Evolutionary conservation across 257 asterid species (phyloP), one percentile per base, ranked within the genome.

Genomic region (Rubia yunnanensis): DNA sequence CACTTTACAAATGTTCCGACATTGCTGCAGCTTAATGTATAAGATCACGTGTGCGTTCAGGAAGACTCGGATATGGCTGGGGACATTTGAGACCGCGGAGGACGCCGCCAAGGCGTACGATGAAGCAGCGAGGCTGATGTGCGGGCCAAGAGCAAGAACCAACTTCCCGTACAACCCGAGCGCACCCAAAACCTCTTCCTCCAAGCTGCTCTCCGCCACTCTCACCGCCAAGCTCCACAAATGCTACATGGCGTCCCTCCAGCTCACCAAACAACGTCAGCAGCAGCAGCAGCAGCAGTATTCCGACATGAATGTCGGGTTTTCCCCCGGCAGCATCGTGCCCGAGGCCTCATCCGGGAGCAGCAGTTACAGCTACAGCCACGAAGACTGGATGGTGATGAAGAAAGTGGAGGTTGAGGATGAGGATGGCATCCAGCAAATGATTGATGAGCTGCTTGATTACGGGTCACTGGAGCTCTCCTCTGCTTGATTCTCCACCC

Each of bases 31-130:
- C n/a, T n/a, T n/a, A n/a, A n/a, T n/a, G n/a, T n/a, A n/a, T n/a
- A n/a, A n/a, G n/a, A n/a, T n/a, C n/a, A n/a, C n/a, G 52, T 44
- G 52, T 15, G 52, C 10, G 24, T 53, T 5, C 84, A 91, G 98
- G 73, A 91, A 91, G 86, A 91, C 95, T 3, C 79, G 98, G 78
- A 76, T 91, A 69, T 91, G 98, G 98, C 77, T 91, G 11, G 98
- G 97, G 48, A 91, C 97, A 64, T 91, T 88, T 66, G 97, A 90
- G 81, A 87, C 97, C 6, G 95, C 95, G 7, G 96, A 88, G 83
- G 96, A 91, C 49, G 98, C 98, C 3, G 98, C 98, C 24, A 75
- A 69, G 69, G 98, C 96, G 0, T 91, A 91, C 74, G 98, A 88
- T 59, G 95, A 85, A 77, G 98, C 96, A 0, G 94, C 98, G 1